Evolutionary conservation across 306 rosid genomes (phyloP).

Genomic region (Acacia crassicarpa): DNA sequence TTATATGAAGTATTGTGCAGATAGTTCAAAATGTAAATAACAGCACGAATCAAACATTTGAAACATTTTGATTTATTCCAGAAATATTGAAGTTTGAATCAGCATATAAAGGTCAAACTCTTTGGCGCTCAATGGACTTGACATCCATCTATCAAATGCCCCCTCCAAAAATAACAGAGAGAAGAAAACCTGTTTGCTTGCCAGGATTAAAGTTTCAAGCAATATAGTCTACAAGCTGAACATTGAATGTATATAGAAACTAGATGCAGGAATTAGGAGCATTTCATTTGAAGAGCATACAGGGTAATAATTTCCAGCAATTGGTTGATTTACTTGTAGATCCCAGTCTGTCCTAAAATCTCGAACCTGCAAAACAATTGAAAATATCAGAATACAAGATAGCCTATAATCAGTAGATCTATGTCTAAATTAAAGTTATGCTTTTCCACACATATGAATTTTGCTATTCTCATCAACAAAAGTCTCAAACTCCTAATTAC

Average conservation of each 20-base stretch:
- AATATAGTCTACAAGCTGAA: neutral
- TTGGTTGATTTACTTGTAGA: conserved; percentile 78
- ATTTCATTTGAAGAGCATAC: conserved; percentile 47
- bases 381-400: conserved; percentile 11
- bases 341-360: conserved; percentile 86
- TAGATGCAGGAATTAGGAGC: neutral
- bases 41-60: conserved; percentile 19
- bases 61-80: conserved; percentile 9
- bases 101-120: conserved; percentile 22
- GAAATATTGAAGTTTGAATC: neutral
- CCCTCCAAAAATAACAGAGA: neutral
- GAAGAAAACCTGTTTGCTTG: conserved; percentile 26
- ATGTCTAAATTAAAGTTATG: neutral
- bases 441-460: conserved; percentile 1
- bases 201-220: neutral
- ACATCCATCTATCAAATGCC: conserved; percentile 17
- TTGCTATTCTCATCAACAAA: conserved; percentile 16
- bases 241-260: conserved; percentile 12
- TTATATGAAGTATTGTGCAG: neutral
- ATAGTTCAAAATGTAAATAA: conserved; percentile 9
- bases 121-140: conserved; percentile 5
- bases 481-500: conserved; percentile 3
- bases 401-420: neutral
- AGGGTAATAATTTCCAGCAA: conserved; percentile 91
- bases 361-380: conserved; percentile 55